These are phyloP conservation scores for Fusarium sp. DNA, from an alignment of 2,329 filamentous ascomycete species.

Conservation along the genomic window DNA sequence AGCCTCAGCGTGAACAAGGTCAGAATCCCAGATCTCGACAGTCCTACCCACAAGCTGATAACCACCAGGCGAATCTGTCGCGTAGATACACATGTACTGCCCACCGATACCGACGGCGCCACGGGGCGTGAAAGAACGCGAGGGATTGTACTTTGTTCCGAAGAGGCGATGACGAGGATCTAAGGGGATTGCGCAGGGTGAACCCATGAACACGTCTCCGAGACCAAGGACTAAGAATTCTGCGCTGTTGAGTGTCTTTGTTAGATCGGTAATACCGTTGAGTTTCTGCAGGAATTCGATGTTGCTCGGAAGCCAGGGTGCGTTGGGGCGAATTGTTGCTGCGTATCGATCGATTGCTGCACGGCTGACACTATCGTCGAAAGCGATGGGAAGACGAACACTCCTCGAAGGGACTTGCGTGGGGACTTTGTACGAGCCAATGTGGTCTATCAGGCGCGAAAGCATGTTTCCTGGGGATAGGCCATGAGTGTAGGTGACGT, in stretches of 20 bases:
- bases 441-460: slow-evolving; percentile 34
- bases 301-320: slow-evolving; percentile 72
- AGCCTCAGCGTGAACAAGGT: slow-evolving; percentile 16
- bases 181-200: slow-evolving; percentile 51
- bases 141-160: slow-evolving; percentile 53
- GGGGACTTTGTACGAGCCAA: slow-evolving; percentile 38
- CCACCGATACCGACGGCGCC: slow-evolving; percentile 52
- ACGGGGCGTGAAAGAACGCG: slow-evolving; percentile 51
- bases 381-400: slow-evolving; percentile 52
- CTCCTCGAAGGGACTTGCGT: slow-evolving; percentile 45
- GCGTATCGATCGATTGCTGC: slow-evolving; percentile 70
- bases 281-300: slow-evolving; percentile 61
- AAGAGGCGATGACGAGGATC: slow-evolving; percentile 51
- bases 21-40: slow-evolving; percentile 48
- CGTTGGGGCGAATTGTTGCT: slow-evolving; percentile 69
- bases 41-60: slow-evolving; percentile 54
- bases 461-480: slow-evolving; percentile 36
- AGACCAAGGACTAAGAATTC: slow-evolving; percentile 52
- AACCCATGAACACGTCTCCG: slow-evolving; percentile 54
- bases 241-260: slow-evolving; percentile 45
- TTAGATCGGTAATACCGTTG: slow-evolving; percentile 48
- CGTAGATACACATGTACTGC: slow-evolving; percentile 54
- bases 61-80: slow-evolving; percentile 51
- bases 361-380: slow-evolving; percentile 53
- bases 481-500: slow-evolving; percentile 44